Evolutionary conservation across 2,329 filamentous ascomycete genomes (phyloP).

Genomic region (Fusarium austroafricanum): DNA sequence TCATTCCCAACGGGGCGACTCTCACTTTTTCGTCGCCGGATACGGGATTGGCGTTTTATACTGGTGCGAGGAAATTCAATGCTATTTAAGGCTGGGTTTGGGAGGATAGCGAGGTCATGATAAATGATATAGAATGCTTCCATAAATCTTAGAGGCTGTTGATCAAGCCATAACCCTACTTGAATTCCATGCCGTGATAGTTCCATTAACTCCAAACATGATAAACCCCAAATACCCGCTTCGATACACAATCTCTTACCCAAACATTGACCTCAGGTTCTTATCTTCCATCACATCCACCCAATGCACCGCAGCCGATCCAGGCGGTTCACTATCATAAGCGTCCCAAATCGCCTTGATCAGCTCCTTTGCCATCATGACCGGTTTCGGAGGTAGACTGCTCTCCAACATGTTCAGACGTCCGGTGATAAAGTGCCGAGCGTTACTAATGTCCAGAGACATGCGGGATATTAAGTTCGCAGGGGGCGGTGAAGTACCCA

Average conservation of each 20-base stretch:
- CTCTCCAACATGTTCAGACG: conserved; percentile 54
- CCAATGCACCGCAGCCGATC: conserved; percentile 53
- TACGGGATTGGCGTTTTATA: conserved; percentile 71
- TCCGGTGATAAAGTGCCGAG: conserved; percentile 54
- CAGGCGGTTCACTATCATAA: conserved; percentile 53
- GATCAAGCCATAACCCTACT: not conserved
- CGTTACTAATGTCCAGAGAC: conserved; percentile 53
- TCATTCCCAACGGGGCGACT: conserved; percentile 73
- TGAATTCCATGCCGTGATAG: not conserved
- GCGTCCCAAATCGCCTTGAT: conserved; percentile 56
- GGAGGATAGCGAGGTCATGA: conserved; percentile 25
- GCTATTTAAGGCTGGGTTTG: conserved; percentile 37
- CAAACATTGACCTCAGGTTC: conserved; percentile 51
- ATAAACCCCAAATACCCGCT: conserved; percentile 46
- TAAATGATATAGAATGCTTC: conserved; percentile 25
- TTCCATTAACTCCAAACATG: not conserved
- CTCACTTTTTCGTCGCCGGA: conserved; percentile 74
- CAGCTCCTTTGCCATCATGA: conserved; percentile 56
- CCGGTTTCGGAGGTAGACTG: conserved; percentile 55
- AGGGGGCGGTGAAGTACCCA: conserved; percentile 19
- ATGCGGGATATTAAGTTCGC: conserved; percentile 40
- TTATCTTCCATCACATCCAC: conserved; percentile 56
- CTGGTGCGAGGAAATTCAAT: conserved; percentile 54
- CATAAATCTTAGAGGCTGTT: not conserved
- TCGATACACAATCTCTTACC: conserved; percentile 38